These are phyloP conservation scores for Calvatia gigantea DNA, from an alignment of 768 basidiomycete species.

Conservation along the genomic window DNA sequence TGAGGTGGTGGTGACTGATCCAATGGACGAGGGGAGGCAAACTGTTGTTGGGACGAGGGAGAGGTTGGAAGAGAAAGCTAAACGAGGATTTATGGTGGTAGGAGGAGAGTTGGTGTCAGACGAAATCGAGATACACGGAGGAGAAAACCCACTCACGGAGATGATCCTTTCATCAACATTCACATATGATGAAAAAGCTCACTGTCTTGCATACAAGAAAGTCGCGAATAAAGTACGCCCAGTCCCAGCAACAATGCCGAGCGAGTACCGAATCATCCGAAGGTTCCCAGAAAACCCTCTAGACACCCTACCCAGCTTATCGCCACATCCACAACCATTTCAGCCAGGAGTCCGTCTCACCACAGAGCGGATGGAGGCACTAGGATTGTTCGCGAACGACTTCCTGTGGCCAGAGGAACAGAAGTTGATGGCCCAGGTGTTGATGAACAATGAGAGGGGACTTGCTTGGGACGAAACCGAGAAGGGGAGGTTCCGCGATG, in stretches of 20 bases:
- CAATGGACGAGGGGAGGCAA: neutral
- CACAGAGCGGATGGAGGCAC: neutral
- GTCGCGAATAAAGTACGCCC: constrained; percentile 1
- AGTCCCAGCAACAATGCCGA: neutral
- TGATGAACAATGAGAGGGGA: neutral
- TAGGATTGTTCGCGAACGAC: neutral
- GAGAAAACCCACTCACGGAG: neutral
- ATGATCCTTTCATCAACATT: neutral
- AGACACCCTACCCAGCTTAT: neutral
- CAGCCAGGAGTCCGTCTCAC: neutral
- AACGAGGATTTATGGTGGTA: neutral
- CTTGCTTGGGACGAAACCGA: constrained; percentile 16
- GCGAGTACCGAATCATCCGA: neutral
- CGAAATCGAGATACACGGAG: neutral
- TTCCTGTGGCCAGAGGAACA: neutral
- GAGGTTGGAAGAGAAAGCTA: neutral
- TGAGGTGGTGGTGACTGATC: neutral
- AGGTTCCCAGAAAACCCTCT: neutral
- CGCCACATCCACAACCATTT: neutral
- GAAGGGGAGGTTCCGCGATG: constrained; percentile 10
- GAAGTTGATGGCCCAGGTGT: neutral
- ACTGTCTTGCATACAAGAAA: constrained; percentile 3
- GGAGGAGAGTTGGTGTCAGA: too few species aligned
- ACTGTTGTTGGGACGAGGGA: neutral
- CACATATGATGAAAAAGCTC: neutral